These are phyloP conservation scores for Acanthamoeba healyi DNA, from an alignment of 208 protist genomes.

Conservation along the genomic window DNA sequence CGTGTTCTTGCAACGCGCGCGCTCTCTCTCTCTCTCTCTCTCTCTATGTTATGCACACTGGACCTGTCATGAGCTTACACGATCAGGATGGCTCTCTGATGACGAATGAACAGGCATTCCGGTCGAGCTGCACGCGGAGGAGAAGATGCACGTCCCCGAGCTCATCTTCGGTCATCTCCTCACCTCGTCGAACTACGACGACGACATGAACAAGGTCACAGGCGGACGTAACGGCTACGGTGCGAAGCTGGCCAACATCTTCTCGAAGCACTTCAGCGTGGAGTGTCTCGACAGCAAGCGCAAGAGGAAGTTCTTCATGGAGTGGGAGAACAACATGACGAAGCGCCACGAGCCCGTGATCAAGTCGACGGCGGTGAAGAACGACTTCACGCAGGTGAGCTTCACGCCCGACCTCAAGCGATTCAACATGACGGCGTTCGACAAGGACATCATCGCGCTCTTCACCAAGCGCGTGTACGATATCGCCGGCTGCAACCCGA, in stretches of 20 bases:
- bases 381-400: constrained; percentile 67
- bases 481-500: constrained; percentile 97
- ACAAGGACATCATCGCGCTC: constrained; percentile 97
- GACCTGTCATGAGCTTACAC: no score
- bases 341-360: constrained; percentile 35
- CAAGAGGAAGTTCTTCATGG: constrained; percentile 83
- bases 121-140: constrained; percentile 96
- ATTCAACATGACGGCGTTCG: constrained; percentile 97
- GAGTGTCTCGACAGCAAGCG: constrained; percentile 95
- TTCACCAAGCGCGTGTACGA: constrained; percentile 99
- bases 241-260: constrained; percentile 99
- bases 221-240: constrained; percentile 98
- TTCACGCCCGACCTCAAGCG: constrained; percentile 96
- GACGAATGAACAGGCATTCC: constrained; percentile 94
- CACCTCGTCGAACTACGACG: constrained; percentile 99
- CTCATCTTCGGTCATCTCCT: constrained; percentile 99
- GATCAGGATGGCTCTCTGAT: no score
- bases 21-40: not conserved
- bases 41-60: not conserved
- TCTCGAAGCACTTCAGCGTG: constrained; percentile 97
- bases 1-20: not conserved
- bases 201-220: constrained; percentile 97
- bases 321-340: constrained; percentile 72
- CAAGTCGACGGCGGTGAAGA: constrained; percentile 1
- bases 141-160: constrained; percentile 99